Evolutionary conservation across 257 asterid species (phyloP).

Genomic region (Forsythia viridissima): DNA sequence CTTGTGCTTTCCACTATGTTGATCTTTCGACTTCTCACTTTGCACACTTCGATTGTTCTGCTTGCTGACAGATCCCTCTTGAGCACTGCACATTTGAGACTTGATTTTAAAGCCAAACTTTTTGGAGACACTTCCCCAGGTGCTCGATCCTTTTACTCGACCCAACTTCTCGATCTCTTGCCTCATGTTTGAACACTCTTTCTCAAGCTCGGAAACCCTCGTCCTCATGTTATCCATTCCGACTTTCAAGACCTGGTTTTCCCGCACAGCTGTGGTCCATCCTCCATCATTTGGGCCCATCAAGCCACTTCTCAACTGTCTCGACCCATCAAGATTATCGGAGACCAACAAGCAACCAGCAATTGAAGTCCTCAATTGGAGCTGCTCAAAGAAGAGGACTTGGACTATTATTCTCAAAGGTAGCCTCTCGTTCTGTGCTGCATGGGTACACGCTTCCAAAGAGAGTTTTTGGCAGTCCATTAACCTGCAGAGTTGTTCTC

Average conservation of each 20-base stretch:
- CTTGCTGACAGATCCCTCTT: constrained; percentile 90
- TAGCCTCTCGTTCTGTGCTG: constrained; percentile 93
- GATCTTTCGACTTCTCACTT: constrained; percentile 55
- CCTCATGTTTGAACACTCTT: constrained; percentile 87
- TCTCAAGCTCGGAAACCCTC: constrained; percentile 91
- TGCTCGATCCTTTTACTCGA: constrained; percentile 53
- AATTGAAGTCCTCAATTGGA: constrained; percentile 84
- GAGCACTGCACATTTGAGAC: constrained; percentile 98
- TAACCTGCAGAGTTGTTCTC: constrained; percentile 88
- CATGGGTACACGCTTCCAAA: constrained; percentile 95
- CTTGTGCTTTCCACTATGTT: constrained; percentile 51
- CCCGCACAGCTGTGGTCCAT: constrained; percentile 79
- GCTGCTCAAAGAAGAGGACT: constrained; percentile 97
- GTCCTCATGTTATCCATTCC: constrained; percentile 96
- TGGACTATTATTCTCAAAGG: constrained; percentile 84
- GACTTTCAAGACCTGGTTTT: constrained; percentile 94
- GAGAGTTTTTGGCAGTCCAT: constrained; percentile 99
- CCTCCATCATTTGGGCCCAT: constrained; percentile 66
- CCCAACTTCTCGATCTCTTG: constrained; percentile 87
- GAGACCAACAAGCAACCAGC: constrained; percentile 97
- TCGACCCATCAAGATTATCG: constrained; percentile 86
- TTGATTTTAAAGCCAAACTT: constrained; percentile 74
- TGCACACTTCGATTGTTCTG: constrained; percentile 43
- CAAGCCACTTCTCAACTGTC: constrained; percentile 81
- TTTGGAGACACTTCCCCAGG: constrained; percentile 79